Evolutionary conservation across 2,329 filamentous ascomycete species (phyloP), one percentile per base, ranked within the genome.

Genomic region (Aspergillus sp.): DNA sequence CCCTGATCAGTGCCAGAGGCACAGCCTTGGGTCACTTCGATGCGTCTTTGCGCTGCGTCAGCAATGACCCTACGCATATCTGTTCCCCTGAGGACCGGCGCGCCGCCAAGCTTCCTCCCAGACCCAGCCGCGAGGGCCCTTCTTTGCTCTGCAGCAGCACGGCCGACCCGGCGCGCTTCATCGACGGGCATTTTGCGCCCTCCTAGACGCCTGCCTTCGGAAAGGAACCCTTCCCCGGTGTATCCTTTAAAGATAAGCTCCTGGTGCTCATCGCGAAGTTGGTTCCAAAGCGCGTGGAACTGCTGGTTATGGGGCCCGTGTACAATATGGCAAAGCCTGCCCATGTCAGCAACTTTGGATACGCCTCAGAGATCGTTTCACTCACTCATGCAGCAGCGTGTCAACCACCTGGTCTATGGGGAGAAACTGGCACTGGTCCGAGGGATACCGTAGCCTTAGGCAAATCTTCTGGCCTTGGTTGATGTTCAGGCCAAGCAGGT

Each of bases 281-380:
- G 81, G 47, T 94, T 80, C 85, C 88, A 94, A 4, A 95, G 66
- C 0, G 78, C 78, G 45, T 94, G 78, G 52, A 96, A 96, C 22
- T 81, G 73, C 29, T 68, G 71, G 52, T 95, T 78, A 55, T 96
- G 89, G 2, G 84, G 83, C 0, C 85, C 86, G 57, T 81, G 78
- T 8, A 86, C 74, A 43, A 82, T 94, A 52, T 96, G 89, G n/a
- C 77, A 80, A 2, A 96, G 74, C 47, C 66, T 70, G 30, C 5
- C 16, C 2, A 25, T 37, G 25, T 53, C 11, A 47, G 39, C 12
- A 32, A 29, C 24, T 12, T 30, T 15, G 29, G 27, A 15, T 30
- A 33, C 36, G 16, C 19, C 30, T 10, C 24, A 14, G 16, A 29
- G 28, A 5, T 24, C 3, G 15, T 26, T 10, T 7, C 4, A 54